A percentile compares a stretch with the other conserved stretches of the same genome.
Evolutionary conservation across 192 early-diverging fungal species (phyloP).

Genomic region (Coemansia sp.): DNA sequence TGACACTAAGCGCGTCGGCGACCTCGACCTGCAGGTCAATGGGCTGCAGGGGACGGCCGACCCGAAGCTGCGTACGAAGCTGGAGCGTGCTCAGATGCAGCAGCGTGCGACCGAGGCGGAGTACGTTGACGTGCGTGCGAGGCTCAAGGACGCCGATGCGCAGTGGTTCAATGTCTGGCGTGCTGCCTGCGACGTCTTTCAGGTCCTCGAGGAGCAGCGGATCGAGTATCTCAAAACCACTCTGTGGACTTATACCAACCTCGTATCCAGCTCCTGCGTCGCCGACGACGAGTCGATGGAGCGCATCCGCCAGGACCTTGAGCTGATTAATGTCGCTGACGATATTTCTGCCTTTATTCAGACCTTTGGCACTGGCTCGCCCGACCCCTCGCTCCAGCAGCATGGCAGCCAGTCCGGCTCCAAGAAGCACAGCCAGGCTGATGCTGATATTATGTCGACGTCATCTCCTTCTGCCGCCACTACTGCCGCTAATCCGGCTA

Average conservation of each 20-base stretch:
- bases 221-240: constrained; percentile 67
- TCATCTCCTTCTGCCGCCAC: constrained; percentile 11
- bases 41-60: constrained; percentile 47
- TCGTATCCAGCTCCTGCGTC: constrained; percentile 69
- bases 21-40: constrained; percentile 51
- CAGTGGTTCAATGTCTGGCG: too few relatives aligned
- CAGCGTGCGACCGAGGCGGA: constrained; percentile 50
- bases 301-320: constrained; percentile 67
- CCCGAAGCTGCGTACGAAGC: constrained; percentile 43
- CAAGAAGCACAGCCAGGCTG: too few relatives aligned
- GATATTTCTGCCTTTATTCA: constrained; percentile 70
- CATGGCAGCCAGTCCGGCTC: too few relatives aligned
- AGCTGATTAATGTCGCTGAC: constrained; percentile 62
- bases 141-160: constrained; percentile 49
- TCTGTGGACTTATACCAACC: constrained; percentile 75
- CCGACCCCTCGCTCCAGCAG: constrained; percentile 26
- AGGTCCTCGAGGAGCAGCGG: constrained; percentile 70
- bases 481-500: neutral
- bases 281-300: constrained; percentile 80
- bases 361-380: constrained; percentile 63
- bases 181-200: neutral
- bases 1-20: constrained; percentile 33
- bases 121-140: constrained; percentile 31
- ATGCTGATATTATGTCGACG: constrained; percentile 30
- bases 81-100: constrained; percentile 49